Conservation (phyloP, 2,329 filamentous ascomycete species). For the Xylariaceae sp. region DNA sequence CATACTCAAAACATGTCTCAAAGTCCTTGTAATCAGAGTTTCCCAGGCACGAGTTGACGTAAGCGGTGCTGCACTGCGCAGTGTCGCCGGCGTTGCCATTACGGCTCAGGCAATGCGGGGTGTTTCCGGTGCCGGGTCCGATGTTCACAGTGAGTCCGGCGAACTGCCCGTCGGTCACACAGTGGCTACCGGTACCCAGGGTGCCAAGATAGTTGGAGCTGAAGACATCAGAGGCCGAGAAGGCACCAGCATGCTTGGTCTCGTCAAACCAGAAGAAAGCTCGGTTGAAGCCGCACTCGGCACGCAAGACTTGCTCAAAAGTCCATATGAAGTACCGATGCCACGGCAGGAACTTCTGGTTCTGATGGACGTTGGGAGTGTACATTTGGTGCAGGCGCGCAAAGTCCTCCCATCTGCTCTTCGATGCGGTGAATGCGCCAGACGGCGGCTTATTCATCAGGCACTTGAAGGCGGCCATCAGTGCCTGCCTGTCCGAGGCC, state of each 20-base stretch:
- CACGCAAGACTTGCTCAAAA: conserved; percentile 29
- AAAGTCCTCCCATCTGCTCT: conserved; percentile 29
- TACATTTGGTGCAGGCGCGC: conserved; percentile 27
- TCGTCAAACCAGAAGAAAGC: conserved; percentile 31
- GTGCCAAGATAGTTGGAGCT: conserved; percentile 23
- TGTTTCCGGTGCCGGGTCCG: conserved; percentile 22
- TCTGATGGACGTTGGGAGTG: conserved; percentile 27
- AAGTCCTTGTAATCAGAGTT: conserved; percentile 26
- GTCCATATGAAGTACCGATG: conserved; percentile 27
- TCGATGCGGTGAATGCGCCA: conserved; percentile 19
- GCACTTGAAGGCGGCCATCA: conserved; percentile 29
- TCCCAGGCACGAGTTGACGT: conserved; percentile 23
- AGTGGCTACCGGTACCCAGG: conserved; percentile 17
- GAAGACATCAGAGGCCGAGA: conserved; percentile 22
- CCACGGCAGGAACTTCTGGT: conserved; percentile 28
- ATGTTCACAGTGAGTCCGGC: conserved; percentile 25
- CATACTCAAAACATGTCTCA: conserved; percentile 27
- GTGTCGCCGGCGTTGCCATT: conserved; percentile 16
- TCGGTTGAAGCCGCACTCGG: conserved; percentile 25
- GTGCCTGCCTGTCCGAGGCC: conserved; percentile 21
- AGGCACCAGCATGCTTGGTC: conserved; percentile 29
- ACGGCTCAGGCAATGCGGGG: conserved; percentile 21
- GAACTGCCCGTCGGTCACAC: conserved; percentile 26
- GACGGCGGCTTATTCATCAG: conserved; percentile 24
- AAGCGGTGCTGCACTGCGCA: conserved; percentile 22